phyloP scores from a whole-genome alignment of 1,284 basidiomycete genomes.

The Vanrija humicola region DNA sequence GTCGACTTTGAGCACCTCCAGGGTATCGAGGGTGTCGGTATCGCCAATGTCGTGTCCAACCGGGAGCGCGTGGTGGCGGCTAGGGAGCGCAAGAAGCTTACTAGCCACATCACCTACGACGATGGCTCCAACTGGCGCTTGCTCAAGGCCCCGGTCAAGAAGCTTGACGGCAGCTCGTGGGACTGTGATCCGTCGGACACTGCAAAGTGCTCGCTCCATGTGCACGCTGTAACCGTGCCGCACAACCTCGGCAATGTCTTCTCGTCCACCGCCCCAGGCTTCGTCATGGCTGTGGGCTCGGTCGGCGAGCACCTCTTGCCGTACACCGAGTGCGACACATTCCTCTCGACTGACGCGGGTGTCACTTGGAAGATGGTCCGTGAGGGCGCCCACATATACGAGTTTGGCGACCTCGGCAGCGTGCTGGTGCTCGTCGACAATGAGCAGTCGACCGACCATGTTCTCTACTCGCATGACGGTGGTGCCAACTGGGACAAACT shows the following conservation, averaged over 20 bases:
- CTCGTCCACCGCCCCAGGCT: slow-evolving; percentile 87
- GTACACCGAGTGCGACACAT: slow-evolving; percentile 89
- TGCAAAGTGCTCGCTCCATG: slow-evolving; percentile 73
- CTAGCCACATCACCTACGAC: slow-evolving; percentile 81
- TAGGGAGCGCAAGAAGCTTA: slow-evolving; percentile 62
- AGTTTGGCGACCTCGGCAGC: slow-evolving; percentile 86
- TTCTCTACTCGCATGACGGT: slow-evolving; percentile 80
- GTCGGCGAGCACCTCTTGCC: slow-evolving; percentile 67
- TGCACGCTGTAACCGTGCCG: slow-evolving; percentile 84
- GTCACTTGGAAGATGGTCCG: slow-evolving; percentile 76
- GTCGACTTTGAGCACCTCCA: slow-evolving; percentile 92
- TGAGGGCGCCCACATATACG: slow-evolving; percentile 82
- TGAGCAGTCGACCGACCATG: slow-evolving; percentile 68
- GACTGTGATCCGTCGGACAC: slow-evolving; percentile 60
- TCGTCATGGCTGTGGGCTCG: slow-evolving; percentile 91
- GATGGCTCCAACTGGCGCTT: slow-evolving; percentile 80
- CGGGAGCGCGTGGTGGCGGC: slow-evolving; percentile 71
- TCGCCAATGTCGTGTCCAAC: slow-evolving; percentile 84
- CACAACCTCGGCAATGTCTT: slow-evolving; percentile 93
- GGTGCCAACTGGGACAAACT: slow-evolving; percentile 75
- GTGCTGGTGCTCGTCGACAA: slow-evolving; percentile 83
- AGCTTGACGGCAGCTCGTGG: slow-evolving; percentile 61
- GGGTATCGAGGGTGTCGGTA: slow-evolving; percentile 87
- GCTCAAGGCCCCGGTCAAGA: slow-evolving; percentile 61
- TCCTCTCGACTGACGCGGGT: slow-evolving; percentile 85